Evolutionary conservation across 2,329 filamentous ascomycete genomes (phyloP).

Genomic region (Harringtonia lauricola): DNA sequence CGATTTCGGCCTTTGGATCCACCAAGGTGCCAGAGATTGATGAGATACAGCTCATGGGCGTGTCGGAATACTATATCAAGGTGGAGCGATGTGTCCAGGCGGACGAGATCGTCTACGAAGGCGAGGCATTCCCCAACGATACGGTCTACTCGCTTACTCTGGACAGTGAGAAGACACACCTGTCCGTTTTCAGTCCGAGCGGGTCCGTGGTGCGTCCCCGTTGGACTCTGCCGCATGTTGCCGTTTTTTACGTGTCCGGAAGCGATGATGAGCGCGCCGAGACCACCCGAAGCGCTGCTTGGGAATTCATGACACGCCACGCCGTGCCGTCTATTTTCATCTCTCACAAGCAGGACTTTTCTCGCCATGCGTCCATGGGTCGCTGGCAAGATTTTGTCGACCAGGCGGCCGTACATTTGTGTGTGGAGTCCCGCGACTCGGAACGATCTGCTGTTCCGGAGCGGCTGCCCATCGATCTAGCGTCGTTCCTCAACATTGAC

Average conservation of each 20-base stretch:
- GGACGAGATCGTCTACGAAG: conserved; percentile 18
- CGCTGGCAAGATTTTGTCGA: conserved; percentile 25
- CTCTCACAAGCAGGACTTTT: conserved; percentile 29
- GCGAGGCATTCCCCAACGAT: conserved; percentile 14
- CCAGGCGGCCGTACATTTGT: conserved; percentile 33
- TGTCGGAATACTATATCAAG: conserved; percentile 37
- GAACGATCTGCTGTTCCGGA: conserved; percentile 24
- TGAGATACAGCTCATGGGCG: conserved; percentile 40
- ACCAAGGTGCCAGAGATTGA: conserved; percentile 23
- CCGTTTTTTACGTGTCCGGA: conserved; percentile 36
- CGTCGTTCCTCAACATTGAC: conserved; percentile 38
- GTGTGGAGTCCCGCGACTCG: conserved; percentile 30
- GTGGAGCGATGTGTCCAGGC: conserved; percentile 36
- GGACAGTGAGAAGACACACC: conserved; percentile 25
- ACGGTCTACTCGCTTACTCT: conserved; percentile 26
- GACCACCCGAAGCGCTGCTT: conserved; percentile 28
- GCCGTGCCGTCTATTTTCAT: conserved; percentile 36
- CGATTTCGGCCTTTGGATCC: conserved; percentile 36
- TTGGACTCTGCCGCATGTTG: conserved; percentile 37
- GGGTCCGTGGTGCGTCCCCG: conserved; percentile 27
- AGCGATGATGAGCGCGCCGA: conserved; percentile 26
- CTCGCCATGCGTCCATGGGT: conserved; percentile 17
- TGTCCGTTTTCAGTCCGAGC: conserved; percentile 23
- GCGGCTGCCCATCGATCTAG: conserved; percentile 35
- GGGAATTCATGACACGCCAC: conserved; percentile 35